phyloP scores from a whole-genome alignment of 495 filamentous ascomycete genomes.

The Neurospora sp. region DNA sequence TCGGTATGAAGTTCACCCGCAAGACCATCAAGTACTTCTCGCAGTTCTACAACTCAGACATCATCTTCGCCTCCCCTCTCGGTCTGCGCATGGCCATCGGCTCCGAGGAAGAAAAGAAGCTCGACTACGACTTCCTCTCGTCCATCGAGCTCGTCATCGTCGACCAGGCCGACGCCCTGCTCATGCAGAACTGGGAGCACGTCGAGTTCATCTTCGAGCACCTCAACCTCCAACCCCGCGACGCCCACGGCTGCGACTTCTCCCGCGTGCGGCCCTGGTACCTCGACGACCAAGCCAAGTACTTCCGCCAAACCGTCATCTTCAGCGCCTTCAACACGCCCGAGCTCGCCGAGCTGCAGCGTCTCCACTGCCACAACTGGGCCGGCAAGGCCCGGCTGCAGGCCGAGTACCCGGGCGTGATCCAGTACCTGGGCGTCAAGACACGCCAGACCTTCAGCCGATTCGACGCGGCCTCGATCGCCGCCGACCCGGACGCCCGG shows the following conservation, averaged over 20 bases:
- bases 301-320: constrained; percentile 76
- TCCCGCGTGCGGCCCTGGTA: constrained; percentile 86
- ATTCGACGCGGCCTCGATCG: constrained; percentile 59
- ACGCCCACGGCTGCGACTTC: constrained; percentile 91
- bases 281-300: constrained; percentile 70
- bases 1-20: constrained; percentile 89
- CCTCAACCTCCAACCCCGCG: constrained; percentile 80
- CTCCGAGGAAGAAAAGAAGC: constrained; percentile 57
- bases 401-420: constrained; percentile 54
- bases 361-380: constrained; percentile 67
- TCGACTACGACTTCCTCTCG: constrained; percentile 83
- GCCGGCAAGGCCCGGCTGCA: constrained; percentile 65
- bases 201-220: constrained; percentile 83
- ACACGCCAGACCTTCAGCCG: constrained; percentile 84
- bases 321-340: constrained; percentile 77
- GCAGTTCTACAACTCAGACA: constrained; percentile 91
- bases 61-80: constrained; percentile 83
- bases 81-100: constrained; percentile 86
- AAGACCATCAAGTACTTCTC: constrained; percentile 93
- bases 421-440: constrained; percentile 54
- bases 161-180: constrained; percentile 85
- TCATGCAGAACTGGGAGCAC: constrained; percentile 99
- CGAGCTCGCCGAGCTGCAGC: constrained; percentile 73
- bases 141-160: constrained; percentile 84
- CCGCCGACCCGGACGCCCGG: constrained; percentile 73